Base-by-base conservation (phyloP, 345 rosid species). In the Conringia planisiliqua region DNA sequence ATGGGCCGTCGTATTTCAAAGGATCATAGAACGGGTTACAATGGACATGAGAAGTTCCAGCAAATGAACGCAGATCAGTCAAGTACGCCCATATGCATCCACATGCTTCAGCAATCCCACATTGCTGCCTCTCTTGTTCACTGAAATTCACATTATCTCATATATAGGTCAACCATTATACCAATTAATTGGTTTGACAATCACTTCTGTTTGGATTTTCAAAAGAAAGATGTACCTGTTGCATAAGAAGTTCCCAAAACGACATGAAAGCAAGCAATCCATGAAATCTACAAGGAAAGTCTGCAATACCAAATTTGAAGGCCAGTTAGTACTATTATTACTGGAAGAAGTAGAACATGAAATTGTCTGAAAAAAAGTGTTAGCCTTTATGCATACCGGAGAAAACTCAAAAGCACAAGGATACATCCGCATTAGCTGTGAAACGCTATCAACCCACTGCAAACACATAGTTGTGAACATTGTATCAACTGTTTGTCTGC, bases 371-470 rank as follows among this genome's bases (percentile, higher is more conserved):
- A 68, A 70, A 6, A 52, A 50, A 54, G 33, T 60, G 4, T 69
- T 42, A 8, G 57, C 36, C 62, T 79, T 56, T 36, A 74, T 75
- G 78, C 88, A 73, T 95, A 95, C 99, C 78, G 90, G 82, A 67
- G 97, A 90, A 83, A 95, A 95, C 84, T 95, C 97, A 50, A 95
- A 95, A 52, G 99, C 97, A 78, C 84, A 88, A n/a, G 99, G 99
- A 82, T 95, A 92, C 88, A 95, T 92, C 77, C 99, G 89, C 81
- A 86, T 63, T 44, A 95, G 71, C 74, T 95, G 99, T 3, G 97
- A 89, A 36, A 95, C 92, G 66, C 99, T 92, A 74, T 95, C 99
- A 81, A 95, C 86, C 97, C 97, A 93, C 98, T 93, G 92, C 81
- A 85, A 27, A 80, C 30, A 76, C 39, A 69, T 42, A 68, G 32